phyloP scores from a whole-genome alignment of 129 eudicot species.

The Scalesia atractyloides region DNA sequence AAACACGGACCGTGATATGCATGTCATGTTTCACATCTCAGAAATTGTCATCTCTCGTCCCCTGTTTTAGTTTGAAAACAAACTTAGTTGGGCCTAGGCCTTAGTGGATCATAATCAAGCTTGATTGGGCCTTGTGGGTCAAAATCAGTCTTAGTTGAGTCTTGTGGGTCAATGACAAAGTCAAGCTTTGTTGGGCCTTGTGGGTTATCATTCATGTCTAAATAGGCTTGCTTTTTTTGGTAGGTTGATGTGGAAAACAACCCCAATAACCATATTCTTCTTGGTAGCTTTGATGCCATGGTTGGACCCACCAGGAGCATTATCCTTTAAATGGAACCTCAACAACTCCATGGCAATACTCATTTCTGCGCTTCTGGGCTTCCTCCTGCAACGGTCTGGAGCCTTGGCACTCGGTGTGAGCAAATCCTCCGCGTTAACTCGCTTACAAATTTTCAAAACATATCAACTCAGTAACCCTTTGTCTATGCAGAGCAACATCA shows the following conservation, averaged over 20 bases:
- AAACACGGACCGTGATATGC: too few species aligned
- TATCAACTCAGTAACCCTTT: slow-evolving; percentile 2
- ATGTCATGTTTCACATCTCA: too few species aligned
- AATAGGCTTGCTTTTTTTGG: not conserved
- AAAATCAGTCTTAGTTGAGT: too few species aligned
- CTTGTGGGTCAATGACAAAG: too few species aligned
- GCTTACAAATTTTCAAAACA: not conserved
- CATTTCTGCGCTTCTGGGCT: slow-evolving; percentile 62
- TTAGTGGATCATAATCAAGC: not conserved
- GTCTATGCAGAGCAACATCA: slow-evolving; percentile 66
- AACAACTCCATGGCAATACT: slow-evolving; percentile 56
- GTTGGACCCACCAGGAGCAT: slow-evolving; percentile 80
- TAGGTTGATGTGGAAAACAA: slow-evolving; percentile 69
- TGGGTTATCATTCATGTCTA: not conserved
- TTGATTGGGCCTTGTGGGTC: not conserved
- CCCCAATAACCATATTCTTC: slow-evolving; percentile 71
- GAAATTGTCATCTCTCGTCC: too few species aligned
- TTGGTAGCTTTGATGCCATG: slow-evolving; percentile 69
- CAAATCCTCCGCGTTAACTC: not conserved
- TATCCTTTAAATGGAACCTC: slow-evolving; percentile 64
- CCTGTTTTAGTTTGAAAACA: too few species aligned
- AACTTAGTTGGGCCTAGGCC: too few species aligned
- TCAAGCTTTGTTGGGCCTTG: not conserved
- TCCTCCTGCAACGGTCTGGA: slow-evolving; percentile 78
- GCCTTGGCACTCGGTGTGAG: slow-evolving; percentile 87